These are phyloP conservation scores for Thalia dealbata DNA, from an alignment of 176 grass and related monocot species.

Conservation along the genomic window DNA sequence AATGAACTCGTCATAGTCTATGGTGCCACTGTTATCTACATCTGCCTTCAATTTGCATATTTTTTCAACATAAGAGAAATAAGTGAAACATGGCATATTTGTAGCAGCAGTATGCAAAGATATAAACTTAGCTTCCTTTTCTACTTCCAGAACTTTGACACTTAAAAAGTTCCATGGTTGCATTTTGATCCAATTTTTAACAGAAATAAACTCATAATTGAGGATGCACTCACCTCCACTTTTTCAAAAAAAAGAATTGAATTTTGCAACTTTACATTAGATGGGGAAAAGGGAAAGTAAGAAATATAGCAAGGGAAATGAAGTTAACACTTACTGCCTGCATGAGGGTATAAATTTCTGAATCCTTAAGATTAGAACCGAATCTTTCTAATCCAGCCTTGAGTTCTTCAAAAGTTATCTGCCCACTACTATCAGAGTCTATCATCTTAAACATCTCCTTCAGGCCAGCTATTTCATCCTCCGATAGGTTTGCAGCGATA, in stretches of 20 bases:
- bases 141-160: no score
- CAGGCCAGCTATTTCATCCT: slow-evolving; percentile 8
- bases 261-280: no score
- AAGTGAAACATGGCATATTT: not conserved
- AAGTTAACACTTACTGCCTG: not conserved
- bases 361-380: not conserved
- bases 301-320: not conserved
- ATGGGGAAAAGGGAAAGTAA: not conserved
- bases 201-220: no score
- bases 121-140: no score
- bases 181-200: not conserved
- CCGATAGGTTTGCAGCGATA: slow-evolving; percentile 1
- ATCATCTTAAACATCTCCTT: slow-evolving; percentile 10
- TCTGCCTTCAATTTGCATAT: slow-evolving; percentile 4
- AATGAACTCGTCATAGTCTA: slow-evolving; percentile 4
- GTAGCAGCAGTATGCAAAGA: no score
- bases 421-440: slow-evolving; percentile 1
- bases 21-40: slow-evolving; percentile 9
- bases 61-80: not conserved
- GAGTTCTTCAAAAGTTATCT: slow-evolving; percentile 8
- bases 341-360: not conserved
- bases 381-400: slow-evolving; percentile 7
- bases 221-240: no score
- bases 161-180: not conserved
- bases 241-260: no score